A percentile compares a stretch with the other conserved stretches of the same genome.
These are phyloP conservation scores for Heimioporus sp. DNA, from an alignment of 768 basidiomycete species.

Conservation along the genomic window DNA sequence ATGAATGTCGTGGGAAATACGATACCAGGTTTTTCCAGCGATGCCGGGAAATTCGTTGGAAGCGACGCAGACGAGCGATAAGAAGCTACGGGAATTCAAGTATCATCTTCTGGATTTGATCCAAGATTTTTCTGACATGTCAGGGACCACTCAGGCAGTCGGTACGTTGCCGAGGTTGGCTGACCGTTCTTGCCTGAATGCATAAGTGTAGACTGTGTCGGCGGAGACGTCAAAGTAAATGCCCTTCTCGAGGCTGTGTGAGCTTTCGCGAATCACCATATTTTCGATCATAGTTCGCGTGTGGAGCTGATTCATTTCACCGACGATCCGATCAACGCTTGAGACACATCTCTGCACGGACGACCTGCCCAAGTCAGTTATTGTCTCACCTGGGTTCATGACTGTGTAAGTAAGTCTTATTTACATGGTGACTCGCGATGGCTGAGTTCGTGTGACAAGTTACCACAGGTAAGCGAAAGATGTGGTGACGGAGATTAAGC, in stretches of 20 bases:
- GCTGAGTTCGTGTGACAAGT: conserved; percentile 11
- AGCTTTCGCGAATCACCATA: conserved; percentile 34
- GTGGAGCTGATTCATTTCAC: conserved; percentile 14
- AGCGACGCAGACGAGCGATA: conserved; percentile 21
- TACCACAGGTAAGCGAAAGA: conserved; percentile 22
- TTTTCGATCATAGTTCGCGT: conserved; percentile 32
- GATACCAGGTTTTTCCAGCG: conserved; percentile 33
- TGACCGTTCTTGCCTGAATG: conserved; percentile 18
- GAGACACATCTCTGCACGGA: conserved; percentile 30
- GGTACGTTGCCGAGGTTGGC: conserved; percentile 12
- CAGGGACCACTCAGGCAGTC: conserved; percentile 28
- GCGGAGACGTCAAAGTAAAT: conserved; percentile 44
- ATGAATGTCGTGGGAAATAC: conserved; percentile 42
- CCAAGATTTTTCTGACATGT: conserved; percentile 14
- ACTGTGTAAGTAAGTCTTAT: conserved; percentile 9
- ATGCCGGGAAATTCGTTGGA: conserved; percentile 17
- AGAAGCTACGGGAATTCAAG: conserved; percentile 16
- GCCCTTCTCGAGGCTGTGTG: conserved; percentile 43
- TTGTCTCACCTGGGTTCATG: conserved; percentile 39
- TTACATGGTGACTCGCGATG: not conserved
- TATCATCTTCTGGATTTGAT: conserved; percentile 21
- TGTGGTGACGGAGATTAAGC: conserved; percentile 18
- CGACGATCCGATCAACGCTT: conserved; percentile 37
- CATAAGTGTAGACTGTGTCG: conserved; percentile 38
- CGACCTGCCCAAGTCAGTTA: conserved; percentile 16